Evolutionary conservation across 208 protist genomes (phyloP).

Genomic region (Leishmania lainsoni): DNA sequence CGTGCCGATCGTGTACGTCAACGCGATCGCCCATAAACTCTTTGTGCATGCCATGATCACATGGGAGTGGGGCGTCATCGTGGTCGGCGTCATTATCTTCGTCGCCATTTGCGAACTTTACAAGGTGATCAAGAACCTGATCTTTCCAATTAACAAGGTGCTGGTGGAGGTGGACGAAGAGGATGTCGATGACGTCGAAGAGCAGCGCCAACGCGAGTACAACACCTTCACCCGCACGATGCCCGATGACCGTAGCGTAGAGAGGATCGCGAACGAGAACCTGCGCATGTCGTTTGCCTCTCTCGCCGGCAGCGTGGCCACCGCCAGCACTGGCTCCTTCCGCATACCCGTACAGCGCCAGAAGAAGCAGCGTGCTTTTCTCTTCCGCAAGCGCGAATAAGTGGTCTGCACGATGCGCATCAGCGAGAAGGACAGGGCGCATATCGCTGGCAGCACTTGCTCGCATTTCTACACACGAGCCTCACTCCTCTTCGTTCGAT

Average conservation of each 20-base stretch:
- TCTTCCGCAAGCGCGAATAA: slow-evolving; percentile 29
- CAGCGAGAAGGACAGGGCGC: neutral
- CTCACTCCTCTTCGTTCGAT: neutral
- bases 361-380: slow-evolving; percentile 42
- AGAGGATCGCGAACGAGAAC: slow-evolving; percentile 80
- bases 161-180: slow-evolving; percentile 35
- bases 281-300: slow-evolving; percentile 87
- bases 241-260: slow-evolving; percentile 54
- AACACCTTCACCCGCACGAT: slow-evolving; percentile 52
- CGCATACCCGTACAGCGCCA: slow-evolving; percentile 38
- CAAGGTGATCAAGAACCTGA: slow-evolving; percentile 86
- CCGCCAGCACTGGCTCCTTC: slow-evolving; percentile 56
- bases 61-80: slow-evolving; percentile 86
- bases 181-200: slow-evolving; percentile 43
- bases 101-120: slow-evolving; percentile 66
- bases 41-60: slow-evolving; percentile 86
- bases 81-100: slow-evolving; percentile 57
- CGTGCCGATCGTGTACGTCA: slow-evolving; percentile 80
- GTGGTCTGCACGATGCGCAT: neutral
- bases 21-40: slow-evolving; percentile 60
- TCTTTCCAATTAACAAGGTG: slow-evolving; percentile 64
- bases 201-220: slow-evolving; percentile 68
- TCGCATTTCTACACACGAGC: neutral
- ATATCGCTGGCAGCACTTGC: neutral
- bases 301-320: slow-evolving; percentile 62